Evolutionary conservation across 108 stramenopile genomes (phyloP).

Genomic region (Skeletonema grethae): DNA sequence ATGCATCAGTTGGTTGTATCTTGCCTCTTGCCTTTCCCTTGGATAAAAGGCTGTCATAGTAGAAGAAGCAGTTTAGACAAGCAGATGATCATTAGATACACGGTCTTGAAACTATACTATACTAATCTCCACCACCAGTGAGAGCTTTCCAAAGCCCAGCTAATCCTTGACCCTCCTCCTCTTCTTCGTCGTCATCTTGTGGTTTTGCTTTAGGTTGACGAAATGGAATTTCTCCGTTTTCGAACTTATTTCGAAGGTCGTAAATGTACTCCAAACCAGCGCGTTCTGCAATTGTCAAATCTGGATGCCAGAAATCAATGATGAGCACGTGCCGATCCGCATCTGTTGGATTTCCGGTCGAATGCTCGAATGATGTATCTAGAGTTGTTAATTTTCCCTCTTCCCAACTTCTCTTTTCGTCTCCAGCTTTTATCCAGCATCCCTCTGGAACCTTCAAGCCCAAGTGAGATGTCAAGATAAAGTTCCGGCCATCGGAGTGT

Average conservation of each 20-base stretch:
- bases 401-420: constrained; percentile 65
- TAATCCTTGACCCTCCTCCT: constrained; percentile 51
- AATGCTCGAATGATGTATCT: constrained; percentile 92
- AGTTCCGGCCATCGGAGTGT: constrained; percentile 92
- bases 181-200: constrained; percentile 35
- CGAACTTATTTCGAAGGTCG: constrained; percentile 87
- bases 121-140: constrained; percentile 49
- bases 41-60: too few species aligned
- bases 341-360: constrained; percentile 80
- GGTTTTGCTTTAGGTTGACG: constrained; percentile 60
- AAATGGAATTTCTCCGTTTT: constrained; percentile 79
- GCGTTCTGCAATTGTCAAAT: constrained; percentile 76
- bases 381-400: constrained; percentile 80
- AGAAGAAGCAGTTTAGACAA: too few species aligned
- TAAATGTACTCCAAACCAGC: constrained; percentile 80
- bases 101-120: background rate
- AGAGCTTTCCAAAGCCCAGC: constrained; percentile 62
- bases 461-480: constrained; percentile 91
- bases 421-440: constrained; percentile 85
- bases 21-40: too few species aligned
- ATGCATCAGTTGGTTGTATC: too few species aligned
- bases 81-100: background rate
- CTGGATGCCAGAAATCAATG: constrained; percentile 96
- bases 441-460: constrained; percentile 79
- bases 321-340: constrained; percentile 92